Evolutionary conservation across 176 grass and related monocot genomes (phyloP).

Genomic region (Hsuehochloa calcarea): DNA sequence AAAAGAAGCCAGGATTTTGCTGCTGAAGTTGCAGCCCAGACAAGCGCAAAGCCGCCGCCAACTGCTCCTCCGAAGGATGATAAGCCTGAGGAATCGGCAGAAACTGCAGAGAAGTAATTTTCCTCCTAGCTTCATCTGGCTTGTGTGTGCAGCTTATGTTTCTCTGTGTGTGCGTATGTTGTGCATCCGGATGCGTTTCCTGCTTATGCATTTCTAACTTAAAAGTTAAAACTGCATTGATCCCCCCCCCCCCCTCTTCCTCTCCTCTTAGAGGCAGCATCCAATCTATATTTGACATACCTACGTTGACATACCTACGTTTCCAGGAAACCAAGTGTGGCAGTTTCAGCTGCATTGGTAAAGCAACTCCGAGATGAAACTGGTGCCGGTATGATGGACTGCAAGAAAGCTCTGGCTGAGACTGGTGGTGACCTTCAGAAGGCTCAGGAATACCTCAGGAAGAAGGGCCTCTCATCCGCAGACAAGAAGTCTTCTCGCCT

Average conservation of each 20-base stretch:
- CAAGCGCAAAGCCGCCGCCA: slow-evolving; percentile 43
- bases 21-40: slow-evolving; percentile 94
- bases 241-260: no score
- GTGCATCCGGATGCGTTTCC: slow-evolving; percentile 9
- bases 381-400: slow-evolving; percentile 98
- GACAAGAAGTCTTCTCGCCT: slow-evolving; percentile 96
- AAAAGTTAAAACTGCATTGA: not conserved
- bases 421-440: slow-evolving; percentile 69
- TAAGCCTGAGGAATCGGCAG: slow-evolving; percentile 53
- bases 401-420: slow-evolving; percentile 91
- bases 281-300: slow-evolving; percentile 21
- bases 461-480: slow-evolving; percentile 96
- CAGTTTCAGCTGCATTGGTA: slow-evolving; percentile 79
- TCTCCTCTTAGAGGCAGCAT: not conserved
- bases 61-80: slow-evolving; percentile 46
- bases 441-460: slow-evolving; percentile 91
- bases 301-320: slow-evolving; percentile 33
- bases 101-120: slow-evolving; percentile 75
- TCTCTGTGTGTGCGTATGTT: not conserved
- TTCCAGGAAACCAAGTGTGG: slow-evolving; percentile 65
- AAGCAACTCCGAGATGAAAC: slow-evolving; percentile 98
- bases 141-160: not conserved
- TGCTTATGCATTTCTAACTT: slow-evolving; percentile 17
- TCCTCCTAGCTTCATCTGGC: slow-evolving; percentile 16
- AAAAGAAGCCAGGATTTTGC: slow-evolving; percentile 97